phyloP scores from a whole-genome alignment of 257 asterid genomes.

The Fraxinus americana region DNA sequence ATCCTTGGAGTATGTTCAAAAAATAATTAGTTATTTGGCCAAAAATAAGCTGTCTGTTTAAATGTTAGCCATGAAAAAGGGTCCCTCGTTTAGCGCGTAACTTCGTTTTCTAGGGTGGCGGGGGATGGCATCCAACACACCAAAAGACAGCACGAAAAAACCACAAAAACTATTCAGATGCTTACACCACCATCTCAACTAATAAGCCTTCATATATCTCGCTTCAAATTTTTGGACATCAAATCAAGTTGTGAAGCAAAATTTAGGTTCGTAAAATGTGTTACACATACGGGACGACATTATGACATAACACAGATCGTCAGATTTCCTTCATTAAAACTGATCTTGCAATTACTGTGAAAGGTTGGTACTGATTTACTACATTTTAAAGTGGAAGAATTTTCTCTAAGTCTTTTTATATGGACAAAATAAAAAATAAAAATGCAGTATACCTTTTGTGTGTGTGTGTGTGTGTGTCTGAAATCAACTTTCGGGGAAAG shows the following conservation, averaged over 20 bases:
- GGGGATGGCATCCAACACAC: slow-evolving; percentile 28
- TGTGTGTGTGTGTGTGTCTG: not conserved
- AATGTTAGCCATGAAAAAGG: slow-evolving; percentile 36
- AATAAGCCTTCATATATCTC: too few relatives aligned
- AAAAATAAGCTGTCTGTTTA: slow-evolving; percentile 11
- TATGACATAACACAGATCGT: too few relatives aligned
- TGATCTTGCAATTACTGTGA: too few relatives aligned
- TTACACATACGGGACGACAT: too few relatives aligned
- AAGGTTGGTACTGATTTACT: not conserved
- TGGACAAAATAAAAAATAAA: not conserved
- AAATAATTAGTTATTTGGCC: not conserved
- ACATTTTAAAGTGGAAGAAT: not conserved
- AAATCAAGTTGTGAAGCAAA: not conserved
- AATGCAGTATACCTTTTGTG: not conserved
- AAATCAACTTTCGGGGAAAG: slow-evolving; percentile 25
- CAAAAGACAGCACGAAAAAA: slow-evolving; percentile 5
- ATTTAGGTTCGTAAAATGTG: too few relatives aligned
- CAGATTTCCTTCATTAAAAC: too few relatives aligned
- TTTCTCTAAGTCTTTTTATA: not conserved
- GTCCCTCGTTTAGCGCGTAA: slow-evolving; percentile 45
- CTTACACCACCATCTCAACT: not conserved
- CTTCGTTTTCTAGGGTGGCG: slow-evolving; percentile 45
- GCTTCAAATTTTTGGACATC: too few relatives aligned
- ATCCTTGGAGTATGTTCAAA: not conserved
- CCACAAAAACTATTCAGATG: not conserved